Base-by-base conservation (phyloP, 2,329 filamentous ascomycete genomes). In the Xylariomycetidae sp. region DNA sequence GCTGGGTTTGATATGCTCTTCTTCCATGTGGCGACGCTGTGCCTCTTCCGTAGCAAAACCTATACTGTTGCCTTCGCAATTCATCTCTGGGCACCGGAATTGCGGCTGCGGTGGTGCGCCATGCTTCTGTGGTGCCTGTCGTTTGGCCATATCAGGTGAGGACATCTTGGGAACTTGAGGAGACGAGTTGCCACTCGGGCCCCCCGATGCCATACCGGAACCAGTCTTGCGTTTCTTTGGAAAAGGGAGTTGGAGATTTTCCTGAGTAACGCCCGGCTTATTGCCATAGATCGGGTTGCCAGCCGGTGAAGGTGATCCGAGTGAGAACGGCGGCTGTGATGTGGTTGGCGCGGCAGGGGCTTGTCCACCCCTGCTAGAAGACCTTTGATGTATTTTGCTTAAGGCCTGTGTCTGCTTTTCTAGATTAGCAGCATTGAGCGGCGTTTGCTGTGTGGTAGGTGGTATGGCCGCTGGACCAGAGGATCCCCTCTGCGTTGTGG, bases 341-440 rank as follows among this genome's bases (percentile, higher is more conserved):
- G 69, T 69, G 0, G 73, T 80, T 12, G 77, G 76, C 8, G 77
- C 74, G 10, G 73, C 65, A 4, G 76, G 74, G 1, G 70, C 58
- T 40, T 72, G 67, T 7, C 61, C 63, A 7, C 58, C 58, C 50
- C 71, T 74, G 51, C 63, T 69, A 20, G 46, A 56, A 4, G 60
- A 58, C 34, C 64, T 63, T 38, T 67, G 63, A 35, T 66, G 66
- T 44, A 63, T 56, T 40, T 74, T 71, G 45, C 52, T 70, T 36
- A 67, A 53, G 4, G 63, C 63, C 38, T 71, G 65, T 3, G 64
- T 61, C 45, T 74, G 69, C 50, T 74, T 74, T 44, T 72, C 69
- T 26, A 74, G 50, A 41, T 72, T 73, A 20, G 64, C 62, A 10
- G 66, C 64, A 36, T 62, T 73, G 25, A 69, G 50, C 4, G 65